Evolutionary conservation across 2,329 filamentous ascomycete genomes (phyloP), one percentile per base, ranked within the genome.

Genomic region (Cladosporium cucumerinum): DNA sequence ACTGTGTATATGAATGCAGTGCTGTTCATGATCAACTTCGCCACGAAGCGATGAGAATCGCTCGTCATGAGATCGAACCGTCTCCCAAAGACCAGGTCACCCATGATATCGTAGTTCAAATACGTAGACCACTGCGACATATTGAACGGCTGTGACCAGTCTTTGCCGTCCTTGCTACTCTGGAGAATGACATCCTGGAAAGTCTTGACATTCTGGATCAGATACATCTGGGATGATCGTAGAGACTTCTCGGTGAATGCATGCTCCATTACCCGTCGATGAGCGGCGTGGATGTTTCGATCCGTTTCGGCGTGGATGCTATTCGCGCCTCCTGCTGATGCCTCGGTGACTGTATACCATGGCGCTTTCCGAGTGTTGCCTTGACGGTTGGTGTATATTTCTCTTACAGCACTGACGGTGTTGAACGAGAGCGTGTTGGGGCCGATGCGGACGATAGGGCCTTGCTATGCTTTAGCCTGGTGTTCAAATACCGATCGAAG

Each of bases 101-200:
- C 81, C 78, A 85, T 84, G 63, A 84, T 79, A 64, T 85, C 82
- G 66, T 84, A 81, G 12, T 80, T 77, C 43, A 84, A 70, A 73
- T 77, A 82, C 65, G 79, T 71, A 63, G 65, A 69, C 69, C 69
- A 70, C 18, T 61, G 52, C 14, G 69, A 67, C 65, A 72, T 68
- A 25, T 72, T 69, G 49, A 69, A 57, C 23, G 67, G 66, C 4
- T 52, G 65, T 48, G 69, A 70, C 71, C 71, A 72, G 32, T 39
- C 30, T 14, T 57, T 57, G 30, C 34, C 36, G 55, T 60, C 39
- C 67, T 66, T 49, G 66, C 65, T 12, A 48, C 61, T 23, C n/a
- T 32, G 28, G 14, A 39, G 12, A 12, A 52, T 49, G 6, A 64
- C 52, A 16, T 57, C 34, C 25, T 46, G 36, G 18, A 58, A 49